Conservation (phyloP, 164 flowering plant species). For the Warburgia ugandensis region DNA sequence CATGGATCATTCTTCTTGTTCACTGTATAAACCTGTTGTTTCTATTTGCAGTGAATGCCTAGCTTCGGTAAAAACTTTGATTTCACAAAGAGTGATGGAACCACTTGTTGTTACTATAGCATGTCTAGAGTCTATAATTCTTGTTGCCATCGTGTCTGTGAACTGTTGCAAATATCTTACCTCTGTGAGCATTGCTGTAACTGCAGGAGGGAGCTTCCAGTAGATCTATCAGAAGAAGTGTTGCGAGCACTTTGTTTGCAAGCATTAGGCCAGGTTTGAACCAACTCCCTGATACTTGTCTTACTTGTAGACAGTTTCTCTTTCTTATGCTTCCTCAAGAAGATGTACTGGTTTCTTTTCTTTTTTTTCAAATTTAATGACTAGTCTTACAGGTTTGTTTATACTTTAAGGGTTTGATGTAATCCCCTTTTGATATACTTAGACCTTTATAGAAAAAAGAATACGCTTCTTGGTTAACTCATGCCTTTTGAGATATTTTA, state of each 20-base stretch:
- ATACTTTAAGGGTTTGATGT: background rate
- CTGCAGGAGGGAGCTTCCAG: conserved; percentile 74
- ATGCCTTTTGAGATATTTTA: too few species aligned
- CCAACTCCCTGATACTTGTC: too few species aligned
- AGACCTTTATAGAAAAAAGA: too few species aligned
- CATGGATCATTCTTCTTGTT: conserved; percentile 1
- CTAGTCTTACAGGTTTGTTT: background rate
- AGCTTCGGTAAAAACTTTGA: background rate
- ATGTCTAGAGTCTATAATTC: background rate
- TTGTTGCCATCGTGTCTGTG: background rate
- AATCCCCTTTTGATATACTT: background rate
- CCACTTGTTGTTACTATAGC: background rate
- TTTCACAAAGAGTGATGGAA: too few species aligned
- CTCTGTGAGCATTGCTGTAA: background rate
- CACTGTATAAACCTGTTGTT: background rate
- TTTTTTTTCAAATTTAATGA: background rate
- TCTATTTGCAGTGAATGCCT: background rate
- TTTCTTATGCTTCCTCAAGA: background rate
- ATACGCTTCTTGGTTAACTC: too few species aligned
- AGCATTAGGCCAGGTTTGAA: conserved; percentile 92
- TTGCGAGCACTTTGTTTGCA: conserved; percentile 83
- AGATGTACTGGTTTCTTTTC: background rate
- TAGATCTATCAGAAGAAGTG: conserved; percentile 80
- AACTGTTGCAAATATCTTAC: background rate
- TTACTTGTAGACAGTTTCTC: background rate